Evolutionary conservation across 2,329 filamentous ascomycete genomes (phyloP), one percentile per base, ranked within the genome.

Genomic region (Chalara sp.): DNA sequence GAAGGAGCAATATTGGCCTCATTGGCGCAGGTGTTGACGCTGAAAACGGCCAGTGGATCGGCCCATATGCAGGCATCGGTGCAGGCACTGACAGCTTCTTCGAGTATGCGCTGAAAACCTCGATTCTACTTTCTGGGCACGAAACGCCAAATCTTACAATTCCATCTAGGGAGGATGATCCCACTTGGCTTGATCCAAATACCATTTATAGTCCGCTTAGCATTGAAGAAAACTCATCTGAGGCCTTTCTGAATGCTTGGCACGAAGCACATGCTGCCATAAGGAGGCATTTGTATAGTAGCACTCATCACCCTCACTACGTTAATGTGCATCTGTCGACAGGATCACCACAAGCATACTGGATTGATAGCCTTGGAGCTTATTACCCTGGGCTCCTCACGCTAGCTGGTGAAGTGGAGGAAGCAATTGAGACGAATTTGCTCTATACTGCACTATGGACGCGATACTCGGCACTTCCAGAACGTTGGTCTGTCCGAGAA

Each of bases 61-160:
- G 86, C 6, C 79, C 87, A 2, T 91, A 89, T 66, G 85, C 92
- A n/a, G 92, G 93, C 32, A 95, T 99, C 60, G 93, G 93, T 46
- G 93, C 93, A 6, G 93, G 93, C 39, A 89, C 96, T 63, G 93
- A 99, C 71, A 96, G 91, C 70, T 99, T 99, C 71, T 97, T 96
- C 63, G 93, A 99, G 70, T 99, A 99, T 68, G 91, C 93, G 4
- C 78, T 97, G 62, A 99, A 99, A 70, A 90, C 90, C 13, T 84
- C 96, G 64, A 87, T 99, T 53, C 71, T 99, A 29, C 80, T 97
- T 28, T 96, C 92, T 2, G 88, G 89, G 1, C 81, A 86, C 52
- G 76, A 75, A 11, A 67, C 76, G 53, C 79, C 79, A 3, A 84
- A 84, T 56, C 62, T 70, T 57, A 65, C 65, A 3, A 51, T 55